Evolutionary conservation across 345 rosid genomes (phyloP).

Genomic region (Pseudoturritis turrita): DNA sequence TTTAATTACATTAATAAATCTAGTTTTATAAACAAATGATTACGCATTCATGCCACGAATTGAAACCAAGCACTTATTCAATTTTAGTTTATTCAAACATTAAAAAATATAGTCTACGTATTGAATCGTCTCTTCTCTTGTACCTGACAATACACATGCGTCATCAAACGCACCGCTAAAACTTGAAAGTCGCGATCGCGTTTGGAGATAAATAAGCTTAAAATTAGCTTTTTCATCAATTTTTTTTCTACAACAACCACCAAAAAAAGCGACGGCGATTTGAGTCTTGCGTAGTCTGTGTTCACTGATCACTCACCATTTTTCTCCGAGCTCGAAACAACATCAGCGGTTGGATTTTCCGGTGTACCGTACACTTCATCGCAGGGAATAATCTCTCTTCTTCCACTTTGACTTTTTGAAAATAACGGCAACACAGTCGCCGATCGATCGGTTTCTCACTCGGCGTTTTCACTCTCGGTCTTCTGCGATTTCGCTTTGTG

Average conservation of each 20-base stretch:
- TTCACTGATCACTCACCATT: constrained; percentile 14
- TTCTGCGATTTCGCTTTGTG: background rate
- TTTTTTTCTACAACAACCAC: constrained; percentile 4
- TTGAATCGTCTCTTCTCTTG: background rate
- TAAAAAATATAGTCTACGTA: no score
- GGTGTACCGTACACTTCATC: constrained; percentile 2
- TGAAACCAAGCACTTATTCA: constrained; percentile 2
- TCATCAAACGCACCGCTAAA: constrained; percentile 21
- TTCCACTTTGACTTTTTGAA: constrained; percentile 21
- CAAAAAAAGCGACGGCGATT: constrained; percentile 13
- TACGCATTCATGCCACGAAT: background rate
- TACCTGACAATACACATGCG: background rate
- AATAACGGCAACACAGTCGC: constrained; percentile 29
- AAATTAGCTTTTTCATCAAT: background rate
- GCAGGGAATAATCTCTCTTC: background rate
- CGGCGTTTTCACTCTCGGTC: background rate
- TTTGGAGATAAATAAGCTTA: background rate
- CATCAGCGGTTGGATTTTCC: background rate
- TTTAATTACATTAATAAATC: background rate
- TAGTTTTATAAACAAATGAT: background rate
- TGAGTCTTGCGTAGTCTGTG: constrained; percentile 11
- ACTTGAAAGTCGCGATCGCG: constrained; percentile 11
- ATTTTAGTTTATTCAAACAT: no score
- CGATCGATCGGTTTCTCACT: constrained; percentile 8
- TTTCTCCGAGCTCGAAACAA: background rate